phyloP scores from a whole-genome alignment of 2,329 filamentous ascomycete genomes.

The Penicillium sp. region DNA sequence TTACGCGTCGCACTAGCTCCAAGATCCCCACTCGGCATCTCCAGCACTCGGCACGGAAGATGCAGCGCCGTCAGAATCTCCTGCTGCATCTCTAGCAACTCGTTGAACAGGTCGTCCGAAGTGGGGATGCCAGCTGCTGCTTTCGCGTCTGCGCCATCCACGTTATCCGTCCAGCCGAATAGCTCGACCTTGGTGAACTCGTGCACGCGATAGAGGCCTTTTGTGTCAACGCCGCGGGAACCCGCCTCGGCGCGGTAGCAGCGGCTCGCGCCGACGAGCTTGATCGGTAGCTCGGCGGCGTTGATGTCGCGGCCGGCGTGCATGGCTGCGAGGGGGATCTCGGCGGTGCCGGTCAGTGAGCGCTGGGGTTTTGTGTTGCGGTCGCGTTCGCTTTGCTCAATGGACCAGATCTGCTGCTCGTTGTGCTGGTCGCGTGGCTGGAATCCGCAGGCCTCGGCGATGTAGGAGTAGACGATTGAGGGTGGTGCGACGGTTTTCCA shows the following conservation, averaged over 20 bases:
- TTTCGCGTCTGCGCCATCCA: conserved; percentile 46
- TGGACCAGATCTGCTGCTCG: conserved; percentile 86
- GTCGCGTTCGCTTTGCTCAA: conserved; percentile 67
- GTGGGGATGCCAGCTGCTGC: conserved; percentile 22
- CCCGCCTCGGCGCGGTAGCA: conserved; percentile 96
- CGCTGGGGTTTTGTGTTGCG: conserved; percentile 63
- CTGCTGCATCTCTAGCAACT: conserved; percentile 83
- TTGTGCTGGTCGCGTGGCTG: conserved; percentile 86
- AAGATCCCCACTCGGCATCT: conserved; percentile 87
- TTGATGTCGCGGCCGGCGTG: conserved; percentile 71
- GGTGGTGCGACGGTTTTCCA: conserved; percentile 84
- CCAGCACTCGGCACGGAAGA: conserved; percentile 81
- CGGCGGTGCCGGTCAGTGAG: conserved; percentile 81
- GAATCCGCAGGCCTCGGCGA: conserved; percentile 88
- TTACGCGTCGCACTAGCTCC: conserved; percentile 86
- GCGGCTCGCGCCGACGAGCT: conserved; percentile 79
- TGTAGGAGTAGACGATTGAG: conserved; percentile 86
- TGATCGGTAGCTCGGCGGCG: conserved; percentile 67
- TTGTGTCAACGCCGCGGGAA: conserved; percentile 82
- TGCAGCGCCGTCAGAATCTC: conserved; percentile 76
- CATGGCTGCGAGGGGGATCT: conserved; percentile 92
- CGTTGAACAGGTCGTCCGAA: conserved; percentile 63
- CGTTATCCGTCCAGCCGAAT: conserved; percentile 78
- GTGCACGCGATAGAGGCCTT: conserved; percentile 93
- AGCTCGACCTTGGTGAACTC: conserved; percentile 99